phyloP scores from a whole-genome alignment of 495 filamentous ascomycete genomes.

The Hyaloscypha variabilis region DNA sequence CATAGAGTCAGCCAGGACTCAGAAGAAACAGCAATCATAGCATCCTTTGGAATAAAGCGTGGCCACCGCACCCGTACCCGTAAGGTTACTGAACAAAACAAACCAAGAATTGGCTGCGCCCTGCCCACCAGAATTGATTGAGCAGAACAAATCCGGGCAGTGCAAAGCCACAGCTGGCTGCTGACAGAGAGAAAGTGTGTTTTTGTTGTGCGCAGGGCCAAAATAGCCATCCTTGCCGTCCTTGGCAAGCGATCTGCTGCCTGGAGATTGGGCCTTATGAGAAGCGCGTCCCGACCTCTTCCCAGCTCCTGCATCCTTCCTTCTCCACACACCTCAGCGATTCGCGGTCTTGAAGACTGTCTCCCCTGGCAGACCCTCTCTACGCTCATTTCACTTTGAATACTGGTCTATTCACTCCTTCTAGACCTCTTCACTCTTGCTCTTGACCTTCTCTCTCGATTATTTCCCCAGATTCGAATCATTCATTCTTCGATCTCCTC shows the following conservation, averaged over 20 bases:
- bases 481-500: neutral
- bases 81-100: neutral
- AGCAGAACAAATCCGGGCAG: too few relatives aligned
- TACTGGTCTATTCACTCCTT: constrained; percentile 14
- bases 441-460: neutral
- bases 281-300: neutral
- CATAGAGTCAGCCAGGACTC: neutral
- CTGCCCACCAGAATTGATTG: neutral
- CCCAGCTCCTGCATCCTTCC: neutral
- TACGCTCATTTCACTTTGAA: neutral
- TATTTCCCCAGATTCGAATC: neutral
- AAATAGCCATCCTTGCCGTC: too few relatives aligned
- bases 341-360: constrained; percentile 17
- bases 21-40: neutral
- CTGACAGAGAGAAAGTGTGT: too few relatives aligned
- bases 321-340: constrained; percentile 4
- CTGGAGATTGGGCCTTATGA: neutral
- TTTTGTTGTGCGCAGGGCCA: too few relatives aligned
- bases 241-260: neutral
- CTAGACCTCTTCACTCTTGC: neutral
- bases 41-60: neutral
- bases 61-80: too few relatives aligned
- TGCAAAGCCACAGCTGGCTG: too few relatives aligned
- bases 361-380: constrained; percentile 12
- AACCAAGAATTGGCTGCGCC: neutral